Base-by-base conservation (phyloP, 495 filamentous ascomycete species). In the Xylaria curta region DNA sequence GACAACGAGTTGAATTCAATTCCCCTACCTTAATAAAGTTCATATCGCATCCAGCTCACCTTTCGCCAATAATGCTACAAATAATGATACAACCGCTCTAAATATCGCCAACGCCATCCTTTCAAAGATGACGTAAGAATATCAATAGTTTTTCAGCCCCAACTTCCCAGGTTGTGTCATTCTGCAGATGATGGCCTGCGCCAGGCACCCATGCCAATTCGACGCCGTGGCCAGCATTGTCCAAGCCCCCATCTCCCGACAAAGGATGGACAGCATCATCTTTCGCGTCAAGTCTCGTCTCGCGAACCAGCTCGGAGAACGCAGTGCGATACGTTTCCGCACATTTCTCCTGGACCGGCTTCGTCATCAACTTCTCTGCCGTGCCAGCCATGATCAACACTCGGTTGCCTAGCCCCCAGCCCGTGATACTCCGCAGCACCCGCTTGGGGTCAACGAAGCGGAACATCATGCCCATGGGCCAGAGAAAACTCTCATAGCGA, bases 401-500 rank as follows among this genome's bases (percentile, higher is more conserved):
- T 12, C 72, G 71, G 62, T 80, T 62, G 13, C 75, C 61, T 8
- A 40, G 40, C 0, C 56, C 65, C 77, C 75, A 79, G 8, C 78
- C 75, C 0, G 76, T 69, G 66, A 86, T 82, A 21, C 76, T 80
- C 15, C 64, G 44, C 1, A 87, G 31, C 0, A 87, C 70, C 8
- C 74, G 78, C 40, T 68, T 42, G 2, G 79, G 73, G 28, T 81
- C 76, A 15, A 82, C 79, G 71, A 87, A 86, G 0, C 70, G 60
- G 21, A 65, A 67, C 40, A 82, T 75, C 82, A 85, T 84, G 3
- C 80, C 80, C 17, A 86, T 3, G 0, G 84, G 76, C 85, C 81
- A 87, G 17, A 81, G 66, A 49, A 85, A 80, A 49, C 79, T 84
- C 71, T 87, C 85, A 67, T 82, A 87, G 7, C 80, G 73, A 21